phyloP scores from a whole-genome alignment of 495 filamentous ascomycete species.

The Mytilinidion resinicola region DNA sequence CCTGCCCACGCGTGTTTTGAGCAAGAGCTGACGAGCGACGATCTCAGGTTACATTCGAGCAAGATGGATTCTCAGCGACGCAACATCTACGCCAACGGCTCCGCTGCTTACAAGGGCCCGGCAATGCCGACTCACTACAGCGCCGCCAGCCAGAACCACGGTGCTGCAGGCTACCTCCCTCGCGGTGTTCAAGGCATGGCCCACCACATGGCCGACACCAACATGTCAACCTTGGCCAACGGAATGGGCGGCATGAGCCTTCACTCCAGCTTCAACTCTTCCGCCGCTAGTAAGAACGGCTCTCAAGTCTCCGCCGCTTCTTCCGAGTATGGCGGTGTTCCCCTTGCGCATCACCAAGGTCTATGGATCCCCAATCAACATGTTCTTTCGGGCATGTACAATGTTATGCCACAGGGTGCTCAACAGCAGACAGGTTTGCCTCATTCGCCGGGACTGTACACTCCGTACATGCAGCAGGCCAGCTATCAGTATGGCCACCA shows the following conservation, averaged over 20 bases:
- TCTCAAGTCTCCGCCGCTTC: slow-evolving; percentile 28
- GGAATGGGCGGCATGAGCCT: slow-evolving; percentile 33
- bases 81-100: slow-evolving; percentile 21
- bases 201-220: slow-evolving; percentile 14
- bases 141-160: slow-evolving; percentile 22
- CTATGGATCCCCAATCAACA: slow-evolving; percentile 33
- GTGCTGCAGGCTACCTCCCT: slow-evolving; percentile 25
- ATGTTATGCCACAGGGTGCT: slow-evolving; percentile 12
- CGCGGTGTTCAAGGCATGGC: slow-evolving; percentile 21
- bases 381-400: slow-evolving; percentile 18
- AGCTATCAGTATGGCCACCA: slow-evolving; percentile 33
- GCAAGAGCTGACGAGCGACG: slow-evolving; percentile 2
- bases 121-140: slow-evolving; percentile 17
- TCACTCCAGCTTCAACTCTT: slow-evolving; percentile 31
- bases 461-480: slow-evolving; percentile 29
- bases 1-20: not conserved
- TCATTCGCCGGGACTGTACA: slow-evolving; percentile 34
- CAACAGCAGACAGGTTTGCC: slow-evolving; percentile 25
- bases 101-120: slow-evolving; percentile 22
- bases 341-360: slow-evolving; percentile 24
- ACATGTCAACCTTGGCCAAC: slow-evolving; percentile 31
- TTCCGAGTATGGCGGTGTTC: slow-evolving; percentile 27
- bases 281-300: slow-evolving; percentile 27
- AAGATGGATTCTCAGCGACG: slow-evolving; percentile 15
- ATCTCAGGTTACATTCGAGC: slow-evolving; percentile 1